A percentile compares a stretch with the other conserved stretches of the same genome.
phyloP scores from a whole-genome alignment of 805 yeast genomes.

The Barnettozyma vustinii region DNA sequence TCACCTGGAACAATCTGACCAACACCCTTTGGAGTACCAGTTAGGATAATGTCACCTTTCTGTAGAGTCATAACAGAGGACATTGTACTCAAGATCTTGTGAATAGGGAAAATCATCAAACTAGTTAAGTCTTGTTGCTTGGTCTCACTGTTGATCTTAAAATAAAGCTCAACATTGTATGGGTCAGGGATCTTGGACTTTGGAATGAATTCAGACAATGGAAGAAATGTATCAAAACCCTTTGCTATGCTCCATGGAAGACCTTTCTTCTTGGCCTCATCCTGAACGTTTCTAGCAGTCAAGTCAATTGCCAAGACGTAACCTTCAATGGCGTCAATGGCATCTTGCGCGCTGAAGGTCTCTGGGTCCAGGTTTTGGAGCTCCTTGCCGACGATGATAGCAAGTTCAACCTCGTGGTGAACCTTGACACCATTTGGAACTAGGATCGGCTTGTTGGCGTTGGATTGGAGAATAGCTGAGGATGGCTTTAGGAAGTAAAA shows the following conservation, averaged over 20 bases:
- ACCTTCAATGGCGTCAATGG: constrained; percentile 75
- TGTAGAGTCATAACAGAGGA: constrained; percentile 87
- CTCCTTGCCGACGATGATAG: constrained; percentile 61
- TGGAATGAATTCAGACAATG: constrained; percentile 71
- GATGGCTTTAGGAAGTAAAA: constrained; percentile 91
- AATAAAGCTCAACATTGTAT: constrained; percentile 55
- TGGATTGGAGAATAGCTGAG: constrained; percentile 54
- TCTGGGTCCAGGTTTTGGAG: constrained; percentile 56
- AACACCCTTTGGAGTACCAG: constrained; percentile 99
- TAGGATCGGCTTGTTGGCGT: constrained; percentile 32
- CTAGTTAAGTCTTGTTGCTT: constrained; percentile 72
- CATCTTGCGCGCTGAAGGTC: constrained; percentile 56
- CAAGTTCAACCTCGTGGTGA: constrained; percentile 94
- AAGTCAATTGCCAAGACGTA: constrained; percentile 87
- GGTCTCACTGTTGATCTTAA: constrained; percentile 63
- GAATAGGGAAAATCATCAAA: constrained; percentile 86
- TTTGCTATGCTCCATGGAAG: constrained; percentile 96
- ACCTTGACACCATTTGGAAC: constrained; percentile 76
- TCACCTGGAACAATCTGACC: constrained; percentile 82
- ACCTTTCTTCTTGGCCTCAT: constrained; percentile 89
- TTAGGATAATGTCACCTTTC: constrained; percentile 84
- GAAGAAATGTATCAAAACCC: constrained; percentile 94
- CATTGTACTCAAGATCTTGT: constrained; percentile 72
- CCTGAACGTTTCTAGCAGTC: constrained; percentile 95
- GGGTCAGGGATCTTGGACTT: constrained; percentile 66